Conservation (phyloP, 768 basidiomycete species). For the Podaxis sp. region DNA sequence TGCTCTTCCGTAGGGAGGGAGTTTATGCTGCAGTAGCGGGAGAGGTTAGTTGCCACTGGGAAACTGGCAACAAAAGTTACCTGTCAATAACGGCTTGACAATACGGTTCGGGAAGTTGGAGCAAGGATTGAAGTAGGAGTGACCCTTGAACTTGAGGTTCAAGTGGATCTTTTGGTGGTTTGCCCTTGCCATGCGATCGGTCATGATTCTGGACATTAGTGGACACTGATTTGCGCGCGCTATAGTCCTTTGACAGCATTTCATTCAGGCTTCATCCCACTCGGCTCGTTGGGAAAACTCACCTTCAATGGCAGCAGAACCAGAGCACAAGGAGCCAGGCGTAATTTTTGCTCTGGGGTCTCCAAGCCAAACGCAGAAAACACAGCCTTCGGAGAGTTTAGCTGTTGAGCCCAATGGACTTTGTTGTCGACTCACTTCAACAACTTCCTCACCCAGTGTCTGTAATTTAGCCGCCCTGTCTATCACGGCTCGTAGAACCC, state of each 20-base stretch:
- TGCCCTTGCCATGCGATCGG: slow-evolving; percentile 14
- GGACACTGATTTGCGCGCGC: slow-evolving; percentile 4
- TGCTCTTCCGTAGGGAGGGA: slow-evolving; percentile 59
- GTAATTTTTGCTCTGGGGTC: slow-evolving; percentile 44
- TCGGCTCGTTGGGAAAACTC: slow-evolving; percentile 14
- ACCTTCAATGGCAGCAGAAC: slow-evolving; percentile 52
- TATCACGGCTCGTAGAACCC: slow-evolving; percentile 74
- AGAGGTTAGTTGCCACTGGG: background rate
- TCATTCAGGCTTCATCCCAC: slow-evolving; percentile 28
- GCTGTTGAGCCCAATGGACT: background rate
- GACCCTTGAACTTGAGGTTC: slow-evolving; percentile 84
- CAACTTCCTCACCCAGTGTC: slow-evolving; percentile 46
- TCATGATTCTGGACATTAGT: slow-evolving; percentile 17
- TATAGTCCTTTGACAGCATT: slow-evolving; percentile 5
- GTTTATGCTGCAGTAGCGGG: slow-evolving; percentile 45
- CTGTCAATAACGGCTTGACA: slow-evolving; percentile 70
- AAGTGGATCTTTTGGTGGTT: slow-evolving; percentile 31
- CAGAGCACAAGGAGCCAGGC: slow-evolving; percentile 70
- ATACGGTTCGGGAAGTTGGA: slow-evolving; percentile 65
- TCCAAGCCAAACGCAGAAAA: slow-evolving; percentile 58
- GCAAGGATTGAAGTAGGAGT: slow-evolving; percentile 79
- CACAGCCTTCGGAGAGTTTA: slow-evolving; percentile 47
- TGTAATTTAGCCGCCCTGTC: slow-evolving; percentile 60
- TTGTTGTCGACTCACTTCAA: slow-evolving; percentile 47
- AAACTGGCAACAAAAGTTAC: slow-evolving; percentile 36